Conservation (phyloP, 2,329 filamentous ascomycete species). For the Coniosporium tulheliwenetii region DNA sequence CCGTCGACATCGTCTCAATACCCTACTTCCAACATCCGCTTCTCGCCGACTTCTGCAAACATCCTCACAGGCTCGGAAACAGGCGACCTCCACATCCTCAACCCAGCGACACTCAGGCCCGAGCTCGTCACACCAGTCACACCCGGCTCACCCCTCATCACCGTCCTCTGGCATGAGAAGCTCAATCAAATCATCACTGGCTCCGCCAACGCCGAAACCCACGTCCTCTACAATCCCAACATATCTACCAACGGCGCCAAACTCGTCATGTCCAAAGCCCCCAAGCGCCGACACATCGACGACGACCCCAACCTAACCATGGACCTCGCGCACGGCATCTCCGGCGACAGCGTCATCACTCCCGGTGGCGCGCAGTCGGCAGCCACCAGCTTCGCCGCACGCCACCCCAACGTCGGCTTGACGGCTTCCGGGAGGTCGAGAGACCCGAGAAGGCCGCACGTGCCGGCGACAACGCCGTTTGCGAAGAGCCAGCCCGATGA, state of each 20-base stretch:
- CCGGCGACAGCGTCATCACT: slow-evolving; percentile 63
- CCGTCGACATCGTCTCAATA: slow-evolving; percentile 71
- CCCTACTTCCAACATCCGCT: slow-evolving; percentile 73
- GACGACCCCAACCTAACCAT: slow-evolving; percentile 80
- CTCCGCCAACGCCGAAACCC: slow-evolving; percentile 79
- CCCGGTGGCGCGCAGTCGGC: slow-evolving; percentile 38
- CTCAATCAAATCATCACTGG: slow-evolving; percentile 94
- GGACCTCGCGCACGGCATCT: slow-evolving; percentile 66
- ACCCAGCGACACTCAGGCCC: slow-evolving; percentile 73
- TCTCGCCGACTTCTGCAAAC: slow-evolving; percentile 68
- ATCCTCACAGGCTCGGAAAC: slow-evolving; percentile 79
- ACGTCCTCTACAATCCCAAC: slow-evolving; percentile 79
- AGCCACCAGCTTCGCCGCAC: slow-evolving; percentile 34
- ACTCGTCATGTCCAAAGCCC: slow-evolving; percentile 79
- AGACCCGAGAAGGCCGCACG: slow-evolving; percentile 73
- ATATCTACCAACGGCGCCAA: slow-evolving; percentile 69
- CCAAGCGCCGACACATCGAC: slow-evolving; percentile 89
- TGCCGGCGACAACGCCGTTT: slow-evolving; percentile 76
- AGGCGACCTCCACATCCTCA: slow-evolving; percentile 82
- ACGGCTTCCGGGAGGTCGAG: slow-evolving; percentile 62
- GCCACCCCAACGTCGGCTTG: slow-evolving; percentile 56
- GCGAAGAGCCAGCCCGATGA: slow-evolving; percentile 81
- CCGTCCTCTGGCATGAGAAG: slow-evolving; percentile 81
- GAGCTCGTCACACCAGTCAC: slow-evolving; percentile 85
- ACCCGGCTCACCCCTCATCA: slow-evolving; percentile 64